Base-by-base conservation (phyloP, 257 asterid species). In the Anisodus tanguticus region DNA sequence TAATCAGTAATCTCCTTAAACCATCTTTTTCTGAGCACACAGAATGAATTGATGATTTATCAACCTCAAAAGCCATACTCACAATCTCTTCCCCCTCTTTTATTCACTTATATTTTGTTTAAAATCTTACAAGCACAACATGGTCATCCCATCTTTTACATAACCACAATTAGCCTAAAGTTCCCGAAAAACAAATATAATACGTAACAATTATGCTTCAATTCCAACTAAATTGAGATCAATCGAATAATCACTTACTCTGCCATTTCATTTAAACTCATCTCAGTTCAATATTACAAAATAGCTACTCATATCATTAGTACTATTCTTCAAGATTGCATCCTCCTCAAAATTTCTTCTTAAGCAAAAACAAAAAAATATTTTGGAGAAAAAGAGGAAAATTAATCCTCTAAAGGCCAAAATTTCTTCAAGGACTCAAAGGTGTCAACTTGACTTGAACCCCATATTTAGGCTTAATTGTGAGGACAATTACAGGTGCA, bases 391-490 rank as follows among this genome's bases (percentile, higher is more conserved):
- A n/a, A 6, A 10, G 9, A 17, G 37, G 63, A 78, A 82, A 77
- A 16, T 17, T 15, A 68, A 68, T 68, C 59, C 80, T 53, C 58
- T 45, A 13, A 37, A 6, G 19, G 6, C 35, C 57, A 83, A 78
- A 10, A 4, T 19, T 57, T 51, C 78, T 85, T 59, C 84, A 87
- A 4, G 67, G n/a, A 57, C 45, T 71, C 85, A 93, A 85, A 57
- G 97, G 93, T 19, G 87, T 89, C 87, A 97, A 81, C 22, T 88
- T 84, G 67, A 97, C 84, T 89, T 95, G 99, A 82, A 97, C 98
- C 3, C 99, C 99, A 80, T 93, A 90, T 85, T 96, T 96, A 1
- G 99, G 99, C 78, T 93, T 96, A 87, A 96, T 89, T 0, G 98
- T 94, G 16, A 96, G 92, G 67, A 96, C 97, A 22, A 92, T 81